Conservation (phyloP, 805 yeast genomes). For the Nakazawaea pomicola region DNA sequence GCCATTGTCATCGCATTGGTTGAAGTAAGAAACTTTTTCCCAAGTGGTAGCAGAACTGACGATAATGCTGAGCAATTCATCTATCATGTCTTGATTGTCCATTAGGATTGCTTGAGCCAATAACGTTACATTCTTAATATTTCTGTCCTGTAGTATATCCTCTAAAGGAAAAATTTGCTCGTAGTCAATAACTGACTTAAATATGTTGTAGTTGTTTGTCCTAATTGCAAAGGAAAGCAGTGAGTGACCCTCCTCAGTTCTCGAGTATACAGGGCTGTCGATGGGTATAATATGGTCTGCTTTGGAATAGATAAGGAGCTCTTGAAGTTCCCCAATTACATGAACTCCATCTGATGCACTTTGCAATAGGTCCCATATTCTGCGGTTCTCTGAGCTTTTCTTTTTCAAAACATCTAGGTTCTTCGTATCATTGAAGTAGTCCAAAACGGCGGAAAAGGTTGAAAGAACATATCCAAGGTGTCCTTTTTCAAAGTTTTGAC, state of each 20-base stretch:
- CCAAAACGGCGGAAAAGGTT: constrained; percentile 77
- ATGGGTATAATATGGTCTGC: constrained; percentile 12
- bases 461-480: constrained; percentile 71
- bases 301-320: constrained; percentile 14
- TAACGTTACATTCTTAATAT: constrained; percentile 49
- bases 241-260: constrained; percentile 64
- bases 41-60: constrained; percentile 27
- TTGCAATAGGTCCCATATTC: constrained; percentile 45
- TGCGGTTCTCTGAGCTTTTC: constrained; percentile 41
- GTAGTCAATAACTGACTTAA: constrained; percentile 40
- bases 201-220: constrained; percentile 37
- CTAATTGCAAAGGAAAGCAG: constrained; percentile 58
- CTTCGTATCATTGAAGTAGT: constrained; percentile 43
- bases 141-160: constrained; percentile 61
- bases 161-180: constrained; percentile 54
- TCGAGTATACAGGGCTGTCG: constrained; percentile 27
- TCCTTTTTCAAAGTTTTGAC: constrained; percentile 47
- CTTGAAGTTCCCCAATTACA: constrained; percentile 11
- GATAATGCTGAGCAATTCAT: constrained; percentile 42
- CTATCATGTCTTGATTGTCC: constrained; percentile 41
- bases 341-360: constrained; percentile 17
- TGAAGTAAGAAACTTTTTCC: constrained; percentile 48
- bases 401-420: constrained; percentile 32
- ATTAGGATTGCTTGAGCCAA: constrained; percentile 57
- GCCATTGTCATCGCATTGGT: constrained; percentile 42